These are phyloP conservation scores for Sclerospora graminicola DNA, from an alignment of 352 stramenopile genomes.

Conservation along the genomic window DNA sequence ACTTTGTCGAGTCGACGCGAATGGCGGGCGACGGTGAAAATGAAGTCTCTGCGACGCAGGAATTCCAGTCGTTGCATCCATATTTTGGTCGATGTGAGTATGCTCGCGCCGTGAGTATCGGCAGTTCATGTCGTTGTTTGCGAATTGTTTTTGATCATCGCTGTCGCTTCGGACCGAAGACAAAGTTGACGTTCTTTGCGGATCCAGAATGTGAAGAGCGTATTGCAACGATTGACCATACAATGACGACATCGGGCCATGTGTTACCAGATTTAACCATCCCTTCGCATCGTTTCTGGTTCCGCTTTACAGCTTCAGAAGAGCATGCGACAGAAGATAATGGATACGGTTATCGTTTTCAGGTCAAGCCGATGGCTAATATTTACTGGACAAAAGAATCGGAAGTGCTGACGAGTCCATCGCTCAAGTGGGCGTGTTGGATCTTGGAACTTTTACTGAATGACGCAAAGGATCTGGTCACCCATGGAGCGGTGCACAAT, in stretches of 20 bases:
- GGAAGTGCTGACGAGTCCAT: conserved; percentile 64
- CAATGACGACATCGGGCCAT: conserved; percentile 26
- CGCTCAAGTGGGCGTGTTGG: conserved; percentile 82
- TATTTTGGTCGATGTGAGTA: conserved; percentile 82
- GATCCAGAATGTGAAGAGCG: conserved; percentile 57
- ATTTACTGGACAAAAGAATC: conserved; percentile 74
- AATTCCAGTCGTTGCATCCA: conserved; percentile 78
- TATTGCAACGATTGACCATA: conserved; percentile 38
- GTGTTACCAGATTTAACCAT: conserved; percentile 58
- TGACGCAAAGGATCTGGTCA: conserved; percentile 52
- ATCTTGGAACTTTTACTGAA: conserved; percentile 73
- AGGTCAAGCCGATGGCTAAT: conserved; percentile 68
- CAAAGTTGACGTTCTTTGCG: conserved; percentile 60
- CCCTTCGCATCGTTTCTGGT: conserved; percentile 74
- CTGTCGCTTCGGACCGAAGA: conserved; percentile 57
- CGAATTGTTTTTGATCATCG: conserved; percentile 77
- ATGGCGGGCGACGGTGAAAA: conserved; percentile 45
- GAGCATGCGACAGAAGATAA: conserved; percentile 50
- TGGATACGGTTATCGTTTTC: conserved; percentile 75
- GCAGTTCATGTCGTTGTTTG: conserved; percentile 43
- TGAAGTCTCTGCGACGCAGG: conserved; percentile 16
- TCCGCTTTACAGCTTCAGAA: conserved; percentile 60
- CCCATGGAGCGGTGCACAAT: conserved; percentile 67
- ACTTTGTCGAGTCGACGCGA: conserved; percentile 75
- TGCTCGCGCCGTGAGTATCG: conserved; percentile 38